phyloP scores from a whole-genome alignment of 371 early-diverging fungal species.

The Sporodiniella umbellata region DNA sequence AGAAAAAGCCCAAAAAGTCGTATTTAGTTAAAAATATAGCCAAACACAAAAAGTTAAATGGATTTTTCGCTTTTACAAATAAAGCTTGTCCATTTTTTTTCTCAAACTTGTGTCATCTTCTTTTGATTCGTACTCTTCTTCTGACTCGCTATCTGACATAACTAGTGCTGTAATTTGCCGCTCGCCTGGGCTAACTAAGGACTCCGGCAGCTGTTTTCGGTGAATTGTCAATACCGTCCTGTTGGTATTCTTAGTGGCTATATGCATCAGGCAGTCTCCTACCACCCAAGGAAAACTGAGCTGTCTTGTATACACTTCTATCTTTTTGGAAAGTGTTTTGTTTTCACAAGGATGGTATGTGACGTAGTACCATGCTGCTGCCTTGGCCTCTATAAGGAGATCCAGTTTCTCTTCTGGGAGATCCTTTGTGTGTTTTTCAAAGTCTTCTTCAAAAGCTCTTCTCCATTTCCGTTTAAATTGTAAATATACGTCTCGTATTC shows the following conservation, averaged over 20 bases:
- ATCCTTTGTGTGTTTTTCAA: conserved; percentile 6
- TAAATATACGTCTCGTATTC: conserved; percentile 24
- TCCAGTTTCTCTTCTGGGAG: background rate
- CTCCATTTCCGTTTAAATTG: conserved; percentile 38
- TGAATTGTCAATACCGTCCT: background rate
- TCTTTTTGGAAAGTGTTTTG: conserved; percentile 4
- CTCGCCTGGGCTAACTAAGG: background rate
- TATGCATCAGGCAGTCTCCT: conserved; percentile 45
- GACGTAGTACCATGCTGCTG: conserved; percentile 71
- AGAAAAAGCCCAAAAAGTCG: too few relatives aligned
- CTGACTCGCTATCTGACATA: background rate
- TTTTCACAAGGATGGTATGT: conserved; percentile 50
- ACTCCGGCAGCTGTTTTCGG: conserved; percentile 2
- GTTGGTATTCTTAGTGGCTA: conserved; percentile 23
- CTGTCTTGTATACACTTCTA: conserved; percentile 6
- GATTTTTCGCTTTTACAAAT: too few relatives aligned
- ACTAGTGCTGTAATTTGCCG: background rate
- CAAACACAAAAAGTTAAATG: too few relatives aligned
- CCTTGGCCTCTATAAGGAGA: conserved; percentile 34
- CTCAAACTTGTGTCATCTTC: background rate
- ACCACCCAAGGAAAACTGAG: conserved; percentile 63
- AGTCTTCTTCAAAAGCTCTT: conserved; percentile 34
- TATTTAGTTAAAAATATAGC: too few relatives aligned
- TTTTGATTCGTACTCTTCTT: background rate
- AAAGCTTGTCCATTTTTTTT: too few relatives aligned